Evolutionary conservation across 495 filamentous ascomycete genomes (phyloP).

Genomic region (Aspergillus baeticus): DNA sequence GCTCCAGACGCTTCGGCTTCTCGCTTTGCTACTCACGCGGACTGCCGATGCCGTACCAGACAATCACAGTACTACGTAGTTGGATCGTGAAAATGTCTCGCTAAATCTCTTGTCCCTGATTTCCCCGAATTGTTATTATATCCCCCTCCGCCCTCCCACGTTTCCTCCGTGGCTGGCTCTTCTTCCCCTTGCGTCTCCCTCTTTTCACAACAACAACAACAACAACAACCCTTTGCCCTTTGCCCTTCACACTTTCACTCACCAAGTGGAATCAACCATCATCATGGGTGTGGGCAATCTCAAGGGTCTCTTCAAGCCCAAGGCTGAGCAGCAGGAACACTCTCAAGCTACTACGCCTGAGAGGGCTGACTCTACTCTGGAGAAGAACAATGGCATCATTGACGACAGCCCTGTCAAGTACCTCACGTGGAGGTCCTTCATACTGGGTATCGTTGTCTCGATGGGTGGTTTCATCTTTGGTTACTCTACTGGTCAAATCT

Average conservation of each 20-base stretch:
- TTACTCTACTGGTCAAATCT: slow-evolving; percentile 64
- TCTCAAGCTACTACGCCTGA: slow-evolving; percentile 39
- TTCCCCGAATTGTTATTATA: slow-evolving; percentile 7
- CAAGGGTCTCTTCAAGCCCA: slow-evolving; percentile 33
- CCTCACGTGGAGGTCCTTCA: slow-evolving; percentile 49
- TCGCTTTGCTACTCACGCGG: slow-evolving; percentile 13
- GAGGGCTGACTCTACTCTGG: slow-evolving; percentile 35
- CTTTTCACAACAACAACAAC: neutral
- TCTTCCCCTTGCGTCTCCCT: slow-evolving; percentile 15
- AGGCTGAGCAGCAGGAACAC: slow-evolving; percentile 28
- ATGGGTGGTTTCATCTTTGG: slow-evolving; percentile 80
- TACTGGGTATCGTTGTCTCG: slow-evolving; percentile 54
- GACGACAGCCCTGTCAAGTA: slow-evolving; percentile 48
- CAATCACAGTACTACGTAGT: neutral
- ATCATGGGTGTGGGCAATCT: slow-evolving; percentile 40
- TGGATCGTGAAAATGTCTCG: slow-evolving; percentile 8
- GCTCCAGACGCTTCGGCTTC: slow-evolving; percentile 14
- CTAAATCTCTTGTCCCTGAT: slow-evolving; percentile 15
- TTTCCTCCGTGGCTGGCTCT: slow-evolving; percentile 13
- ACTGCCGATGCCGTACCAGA: neutral
- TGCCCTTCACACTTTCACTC: neutral
- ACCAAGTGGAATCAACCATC: slow-evolving; percentile 11
- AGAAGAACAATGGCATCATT: slow-evolving; percentile 42
- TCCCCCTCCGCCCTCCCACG: slow-evolving; percentile 16
- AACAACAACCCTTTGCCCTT: neutral